Conservation (phyloP, 2,329 filamentous ascomycete species). For the Colletotrichum orchidophilum region DNA sequence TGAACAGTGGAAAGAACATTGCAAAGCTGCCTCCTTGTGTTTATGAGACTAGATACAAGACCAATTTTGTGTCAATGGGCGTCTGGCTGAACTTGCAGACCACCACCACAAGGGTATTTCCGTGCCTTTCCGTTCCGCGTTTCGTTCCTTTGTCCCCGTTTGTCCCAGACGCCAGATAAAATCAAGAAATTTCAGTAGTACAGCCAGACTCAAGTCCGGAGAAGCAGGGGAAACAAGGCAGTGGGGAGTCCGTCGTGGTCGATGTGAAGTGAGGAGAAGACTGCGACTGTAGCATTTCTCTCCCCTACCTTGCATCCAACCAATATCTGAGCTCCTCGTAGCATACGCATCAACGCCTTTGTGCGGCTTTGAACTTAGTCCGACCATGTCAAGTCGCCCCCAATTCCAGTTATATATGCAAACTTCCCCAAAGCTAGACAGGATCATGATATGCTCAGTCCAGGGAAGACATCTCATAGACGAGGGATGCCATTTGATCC, state of each 20-base stretch:
- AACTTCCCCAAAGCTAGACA: background rate
- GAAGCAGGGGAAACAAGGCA: background rate
- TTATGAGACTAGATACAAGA: background rate
- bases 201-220: background rate
- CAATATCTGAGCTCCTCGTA: background rate
- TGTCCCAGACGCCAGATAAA: conserved; percentile 17
- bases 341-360: background rate
- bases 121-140: conserved; percentile 18
- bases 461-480: conserved; percentile 36
- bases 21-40: background rate
- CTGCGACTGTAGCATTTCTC: background rate
- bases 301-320: background rate
- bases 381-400: background rate
- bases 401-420: background rate
- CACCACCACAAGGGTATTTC: conserved; percentile 29
- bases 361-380: background rate
- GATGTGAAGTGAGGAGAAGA: background rate
- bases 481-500: conserved; percentile 46
- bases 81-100: background rate
- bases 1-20: background rate
- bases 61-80: conserved; percentile 18
- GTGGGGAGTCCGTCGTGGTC: background rate
- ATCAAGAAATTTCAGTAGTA: background rate
- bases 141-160: background rate
- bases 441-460: background rate